Evolutionary conservation across 805 yeast species (phyloP).

Genomic region (Lipomyces kockii): DNA sequence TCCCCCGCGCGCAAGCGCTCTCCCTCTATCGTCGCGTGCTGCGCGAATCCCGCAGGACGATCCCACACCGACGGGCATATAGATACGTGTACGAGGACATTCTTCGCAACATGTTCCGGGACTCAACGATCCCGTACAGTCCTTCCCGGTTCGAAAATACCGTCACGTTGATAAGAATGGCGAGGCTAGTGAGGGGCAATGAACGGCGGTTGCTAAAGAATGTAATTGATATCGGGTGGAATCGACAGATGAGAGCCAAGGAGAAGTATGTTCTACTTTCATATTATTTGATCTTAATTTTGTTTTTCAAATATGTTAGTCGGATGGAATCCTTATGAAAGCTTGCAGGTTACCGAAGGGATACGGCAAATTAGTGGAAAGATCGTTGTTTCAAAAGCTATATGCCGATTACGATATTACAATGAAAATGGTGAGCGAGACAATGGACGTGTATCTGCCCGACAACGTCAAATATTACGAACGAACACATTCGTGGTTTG

Average conservation of each 20-base stretch:
- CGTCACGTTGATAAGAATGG: slow-evolving; percentile 12
- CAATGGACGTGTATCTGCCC: slow-evolving; percentile 26
- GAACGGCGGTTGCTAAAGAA: slow-evolving; percentile 14
- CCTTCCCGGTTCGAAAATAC: slow-evolving; percentile 22
- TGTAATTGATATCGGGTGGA: slow-evolving; percentile 21
- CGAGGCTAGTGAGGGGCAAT: slow-evolving; percentile 12
- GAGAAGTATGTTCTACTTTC: neutral
- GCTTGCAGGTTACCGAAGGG: slow-evolving; percentile 7
- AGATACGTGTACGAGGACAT: slow-evolving; percentile 7
- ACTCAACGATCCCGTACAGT: slow-evolving; percentile 2
- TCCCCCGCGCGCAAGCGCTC: neutral
- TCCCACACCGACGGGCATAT: slow-evolving; percentile 7
- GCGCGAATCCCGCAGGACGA: neutral
- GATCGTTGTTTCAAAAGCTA: neutral
- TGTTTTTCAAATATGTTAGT: neutral
- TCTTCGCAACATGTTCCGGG: slow-evolving; percentile 22
- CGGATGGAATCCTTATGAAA: neutral
- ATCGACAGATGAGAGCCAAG: slow-evolving; percentile 10
- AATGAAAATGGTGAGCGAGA: slow-evolving; percentile 20
- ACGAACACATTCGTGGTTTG: slow-evolving; percentile 1
- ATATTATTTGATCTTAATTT: neutral
- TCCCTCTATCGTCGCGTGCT: neutral
- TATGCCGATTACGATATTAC: slow-evolving; percentile 26
- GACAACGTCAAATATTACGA: neutral
- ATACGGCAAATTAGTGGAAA: neutral